Percentiles rank a stretch among this genome's conserved stretches.
These are phyloP conservation scores for Candida berthetii DNA, from an alignment of 805 yeast species.

Conservation along the genomic window DNA sequence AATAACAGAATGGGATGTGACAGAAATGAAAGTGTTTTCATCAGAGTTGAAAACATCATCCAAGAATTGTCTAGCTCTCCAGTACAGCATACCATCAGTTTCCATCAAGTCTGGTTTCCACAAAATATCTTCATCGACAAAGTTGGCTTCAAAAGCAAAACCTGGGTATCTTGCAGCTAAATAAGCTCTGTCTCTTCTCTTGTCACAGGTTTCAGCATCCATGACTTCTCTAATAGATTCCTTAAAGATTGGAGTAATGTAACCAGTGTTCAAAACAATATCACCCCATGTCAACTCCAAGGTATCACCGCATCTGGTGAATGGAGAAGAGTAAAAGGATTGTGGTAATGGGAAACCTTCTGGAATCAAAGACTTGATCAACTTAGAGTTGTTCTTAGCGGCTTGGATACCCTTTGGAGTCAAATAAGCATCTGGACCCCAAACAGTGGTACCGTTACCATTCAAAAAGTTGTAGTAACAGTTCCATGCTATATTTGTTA, in stretches of 20 bases:
- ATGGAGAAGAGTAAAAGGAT: slow-evolving; percentile 46
- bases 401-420: slow-evolving; percentile 46
- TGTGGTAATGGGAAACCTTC: slow-evolving; percentile 46
- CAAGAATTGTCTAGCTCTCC: slow-evolving; percentile 42
- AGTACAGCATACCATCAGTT: slow-evolving; percentile 27
- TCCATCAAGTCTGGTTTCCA: slow-evolving; percentile 41
- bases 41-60: slow-evolving; percentile 22
- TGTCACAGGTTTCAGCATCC: slow-evolving; percentile 48
- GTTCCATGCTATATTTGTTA: no score
- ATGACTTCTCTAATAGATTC: slow-evolving; percentile 50
- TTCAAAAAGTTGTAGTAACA: neutral
- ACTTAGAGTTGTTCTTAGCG: slow-evolving; percentile 35
- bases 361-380: slow-evolving; percentile 19
- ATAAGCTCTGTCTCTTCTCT: slow-evolving; percentile 31
- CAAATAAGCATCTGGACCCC: slow-evolving; percentile 32
- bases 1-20: slow-evolving; percentile 48
- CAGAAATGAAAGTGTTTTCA: slow-evolving; percentile 24
- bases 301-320: slow-evolving; percentile 47
- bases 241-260: slow-evolving; percentile 12
- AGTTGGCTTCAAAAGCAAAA: slow-evolving; percentile 36
- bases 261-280: neutral
- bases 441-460: neutral
- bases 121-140: slow-evolving; percentile 40
- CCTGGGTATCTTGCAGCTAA: slow-evolving; percentile 36
- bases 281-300: slow-evolving; percentile 43